phyloP scores from a whole-genome alignment of 352 stramenopile species.

The Aphanomyces invadans region DNA sequence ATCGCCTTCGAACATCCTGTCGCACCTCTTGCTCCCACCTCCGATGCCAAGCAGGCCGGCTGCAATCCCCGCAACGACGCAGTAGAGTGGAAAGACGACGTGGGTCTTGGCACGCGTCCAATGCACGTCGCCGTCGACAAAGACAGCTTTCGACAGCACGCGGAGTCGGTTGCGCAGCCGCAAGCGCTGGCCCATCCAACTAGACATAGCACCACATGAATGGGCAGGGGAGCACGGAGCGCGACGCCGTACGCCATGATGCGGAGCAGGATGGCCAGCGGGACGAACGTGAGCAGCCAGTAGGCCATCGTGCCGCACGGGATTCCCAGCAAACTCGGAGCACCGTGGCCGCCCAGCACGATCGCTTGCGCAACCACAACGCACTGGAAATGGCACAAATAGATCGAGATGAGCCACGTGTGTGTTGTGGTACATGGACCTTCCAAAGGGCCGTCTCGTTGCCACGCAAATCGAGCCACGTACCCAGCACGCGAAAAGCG shows the following conservation, averaged over 20 bases:
- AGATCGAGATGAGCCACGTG: too few species aligned
- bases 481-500: slow-evolving; percentile 53
- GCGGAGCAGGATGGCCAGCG: slow-evolving; percentile 63
- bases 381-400: too few species aligned
- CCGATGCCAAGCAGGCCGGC: slow-evolving; percentile 94
- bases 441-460: too few species aligned
- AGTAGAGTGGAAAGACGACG: slow-evolving; percentile 89
- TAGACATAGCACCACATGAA: too few species aligned
- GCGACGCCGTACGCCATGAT: slow-evolving; percentile 27
- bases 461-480: too few species aligned
- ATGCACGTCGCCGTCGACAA: slow-evolving; percentile 91
- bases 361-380: slow-evolving; percentile 63
- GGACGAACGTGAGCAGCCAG: slow-evolving; percentile 87
- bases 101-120: slow-evolving; percentile 82
- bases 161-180: slow-evolving; percentile 66
- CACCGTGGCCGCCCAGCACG: slow-evolving; percentile 61
- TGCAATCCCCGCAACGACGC: slow-evolving; percentile 89
- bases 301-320: slow-evolving; percentile 88
- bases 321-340: slow-evolving; percentile 82
- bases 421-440: too few species aligned
- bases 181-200: slow-evolving; percentile 46
- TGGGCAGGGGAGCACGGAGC: too few species aligned
- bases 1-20: too few species aligned
- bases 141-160: slow-evolving; percentile 59
- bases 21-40: too few species aligned